Conservation (phyloP, 768 basidiomycete genomes). For the Macrolepiota albuminosa region DNA sequence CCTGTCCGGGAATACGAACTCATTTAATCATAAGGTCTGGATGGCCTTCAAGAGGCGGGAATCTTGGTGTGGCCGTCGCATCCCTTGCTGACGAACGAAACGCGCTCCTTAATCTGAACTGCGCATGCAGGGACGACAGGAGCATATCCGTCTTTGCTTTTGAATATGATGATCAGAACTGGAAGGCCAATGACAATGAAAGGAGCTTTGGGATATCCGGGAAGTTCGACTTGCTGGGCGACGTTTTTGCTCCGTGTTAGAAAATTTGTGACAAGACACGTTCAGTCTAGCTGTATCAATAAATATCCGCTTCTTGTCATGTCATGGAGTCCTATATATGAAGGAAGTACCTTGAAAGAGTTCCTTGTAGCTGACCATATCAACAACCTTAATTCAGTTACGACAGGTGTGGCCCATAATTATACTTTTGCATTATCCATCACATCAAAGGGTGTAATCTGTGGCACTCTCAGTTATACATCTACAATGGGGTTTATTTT, state of each 20-base stretch:
- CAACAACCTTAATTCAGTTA: too few relatives aligned
- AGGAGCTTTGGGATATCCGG: conserved; percentile 35
- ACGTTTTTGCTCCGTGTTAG: conserved; percentile 20
- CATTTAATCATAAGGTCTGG: conserved; percentile 23
- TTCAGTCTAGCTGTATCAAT: background rate
- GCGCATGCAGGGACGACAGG: conserved; percentile 25
- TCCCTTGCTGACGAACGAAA: conserved; percentile 26
- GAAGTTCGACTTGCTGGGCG: conserved; percentile 24
- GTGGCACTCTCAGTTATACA: too few relatives aligned
- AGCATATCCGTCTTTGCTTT: conserved; percentile 31
- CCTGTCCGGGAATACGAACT: background rate
- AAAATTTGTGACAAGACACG: background rate
- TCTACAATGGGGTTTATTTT: too few relatives aligned
- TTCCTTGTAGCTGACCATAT: too few relatives aligned
- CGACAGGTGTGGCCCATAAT: too few relatives aligned
- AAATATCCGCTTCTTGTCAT: background rate
- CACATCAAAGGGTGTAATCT: too few relatives aligned
- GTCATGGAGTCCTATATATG: background rate
- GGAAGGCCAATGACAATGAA: conserved; percentile 34
- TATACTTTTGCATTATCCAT: too few relatives aligned
- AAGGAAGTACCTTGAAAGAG: background rate
- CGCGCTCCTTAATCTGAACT: conserved; percentile 32
- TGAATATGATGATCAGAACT: conserved; percentile 33
- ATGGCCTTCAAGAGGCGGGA: conserved; percentile 35
- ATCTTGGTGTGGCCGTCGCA: conserved; percentile 24